Evolutionary conservation across 2,329 filamentous ascomycete species (phyloP), one percentile per base, ranked within the genome.

Genomic region (Penicillium nordicum): DNA sequence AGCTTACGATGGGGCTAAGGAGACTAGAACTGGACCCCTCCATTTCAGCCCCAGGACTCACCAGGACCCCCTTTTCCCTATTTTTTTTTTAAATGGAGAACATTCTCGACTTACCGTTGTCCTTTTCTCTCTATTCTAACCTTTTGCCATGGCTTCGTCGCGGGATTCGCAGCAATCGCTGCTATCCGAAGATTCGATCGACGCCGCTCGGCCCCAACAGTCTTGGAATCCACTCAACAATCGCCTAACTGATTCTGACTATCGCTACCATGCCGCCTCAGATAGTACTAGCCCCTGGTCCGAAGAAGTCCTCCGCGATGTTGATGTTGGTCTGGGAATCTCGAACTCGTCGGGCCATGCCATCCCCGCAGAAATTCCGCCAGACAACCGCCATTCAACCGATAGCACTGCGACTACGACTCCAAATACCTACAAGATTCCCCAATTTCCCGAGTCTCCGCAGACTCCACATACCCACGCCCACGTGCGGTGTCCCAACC

Each of bases 401-500:
- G 54, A 53, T 14, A 57, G 54, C 21, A 16, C 36, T 6, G 34
- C 21, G 18, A 56, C 54, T 12, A 43, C 29, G 7, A 48, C 42
- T 5, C 42, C 46, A 11, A 44, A 18, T 57, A 38, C 40, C 11
- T 32, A 43, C 21, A 25, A 34, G 16, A 27, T 29, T 11, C 34
- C 46, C 1, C n/a, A 21, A 7, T 41, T 29, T 42, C 51, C 60
- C 5, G 34, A 58, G 37, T 47, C 55, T 12, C 52, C 59, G 0
- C 46, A 59, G 21, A 38, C 62, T 14, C 52, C 57, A 14, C 53
- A 61, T 5, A 48, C 43, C 10, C 48, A 58, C 21, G 64, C 63
- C 18, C 29, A 54, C 8, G 45, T 54, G 34, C 27, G 25, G 11
- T 76, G 72, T 42, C 71, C 70, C 2, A 72, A 66, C 16, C 67